phyloP scores from a whole-genome alignment of 257 asterid species.

The Capsicum baccatum region DNA sequence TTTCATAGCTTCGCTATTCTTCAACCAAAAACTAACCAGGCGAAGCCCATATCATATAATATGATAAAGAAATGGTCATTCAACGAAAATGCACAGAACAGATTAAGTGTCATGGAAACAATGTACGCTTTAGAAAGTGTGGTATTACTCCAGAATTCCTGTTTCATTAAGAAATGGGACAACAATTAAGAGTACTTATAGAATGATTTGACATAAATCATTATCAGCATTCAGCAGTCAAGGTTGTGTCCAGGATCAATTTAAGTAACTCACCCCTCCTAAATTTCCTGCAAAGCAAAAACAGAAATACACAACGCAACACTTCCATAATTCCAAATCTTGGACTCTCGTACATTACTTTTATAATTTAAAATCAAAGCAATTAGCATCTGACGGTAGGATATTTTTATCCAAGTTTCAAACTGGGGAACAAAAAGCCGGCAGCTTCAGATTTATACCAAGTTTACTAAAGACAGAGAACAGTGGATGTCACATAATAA shows the following conservation, averaged over 20 bases:
- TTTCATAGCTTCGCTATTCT: neutral
- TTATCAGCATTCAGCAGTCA: neutral
- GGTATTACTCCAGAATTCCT: neutral
- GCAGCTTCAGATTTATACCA: neutral
- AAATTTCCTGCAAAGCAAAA: neutral
- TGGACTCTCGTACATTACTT: neutral
- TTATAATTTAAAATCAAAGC: neutral
- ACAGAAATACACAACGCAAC: neutral
- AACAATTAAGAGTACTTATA: neutral
- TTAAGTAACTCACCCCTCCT: neutral
- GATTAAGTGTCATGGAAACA: neutral
- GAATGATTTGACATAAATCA: neutral
- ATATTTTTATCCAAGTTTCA: slow-evolving; percentile 18
- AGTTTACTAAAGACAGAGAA: neutral
- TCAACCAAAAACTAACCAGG: neutral
- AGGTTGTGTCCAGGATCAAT: neutral
- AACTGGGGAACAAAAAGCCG: neutral
- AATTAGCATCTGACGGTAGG: neutral
- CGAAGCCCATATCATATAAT: neutral
- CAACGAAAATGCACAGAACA: neutral
- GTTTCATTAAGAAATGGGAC: neutral
- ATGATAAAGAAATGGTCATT: neutral
- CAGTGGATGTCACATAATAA: neutral
- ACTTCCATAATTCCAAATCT: neutral
- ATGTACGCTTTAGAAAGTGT: neutral